These are phyloP conservation scores for Stachybotrys chlorohalonatus DNA, from an alignment of 2,329 filamentous ascomycete genomes.

Conservation along the genomic window DNA sequence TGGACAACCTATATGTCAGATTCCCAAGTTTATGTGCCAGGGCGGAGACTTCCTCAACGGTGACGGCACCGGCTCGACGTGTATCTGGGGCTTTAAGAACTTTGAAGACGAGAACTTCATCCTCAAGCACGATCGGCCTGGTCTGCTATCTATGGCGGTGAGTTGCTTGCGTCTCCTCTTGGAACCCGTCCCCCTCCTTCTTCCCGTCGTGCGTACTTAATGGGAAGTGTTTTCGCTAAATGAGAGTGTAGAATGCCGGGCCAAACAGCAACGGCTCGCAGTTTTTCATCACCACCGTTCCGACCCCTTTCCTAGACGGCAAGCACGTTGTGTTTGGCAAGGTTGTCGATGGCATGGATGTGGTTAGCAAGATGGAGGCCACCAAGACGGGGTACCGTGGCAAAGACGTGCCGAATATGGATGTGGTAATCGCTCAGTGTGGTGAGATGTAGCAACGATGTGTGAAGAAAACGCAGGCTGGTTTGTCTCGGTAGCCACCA, in stretches of 20 bases:
- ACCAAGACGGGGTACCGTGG: constrained; percentile 68
- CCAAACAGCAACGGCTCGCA: constrained; percentile 91
- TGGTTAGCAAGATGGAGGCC: constrained; percentile 86
- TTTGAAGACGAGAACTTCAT: constrained; percentile 90
- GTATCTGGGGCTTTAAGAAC: constrained; percentile 75
- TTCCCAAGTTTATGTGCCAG: constrained; percentile 95
- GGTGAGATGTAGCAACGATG: constrained; percentile 78
- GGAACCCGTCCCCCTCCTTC: neutral
- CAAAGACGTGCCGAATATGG: constrained; percentile 74
- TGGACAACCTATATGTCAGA: constrained; percentile 39
- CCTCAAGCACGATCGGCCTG: constrained; percentile 68
- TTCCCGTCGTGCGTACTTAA: neutral
- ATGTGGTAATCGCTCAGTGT: constrained; percentile 77
- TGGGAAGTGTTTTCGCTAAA: neutral
- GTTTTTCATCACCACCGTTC: constrained; percentile 92
- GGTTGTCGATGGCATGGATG: constrained; percentile 82
- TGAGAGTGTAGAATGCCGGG: constrained; percentile 61
- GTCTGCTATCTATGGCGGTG: constrained; percentile 89
- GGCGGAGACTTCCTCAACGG: constrained; percentile 93
- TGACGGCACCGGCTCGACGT: constrained; percentile 80
- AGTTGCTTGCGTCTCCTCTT: constrained; percentile 21
- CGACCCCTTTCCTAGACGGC: constrained; percentile 78
- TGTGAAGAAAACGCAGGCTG: constrained; percentile 24
- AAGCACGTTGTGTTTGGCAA: constrained; percentile 96
- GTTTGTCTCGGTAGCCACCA: neutral